These are phyloP conservation scores for Boletus rufocinnamomeus DNA, from an alignment of 768 basidiomycete genomes.

Conservation along the genomic window DNA sequence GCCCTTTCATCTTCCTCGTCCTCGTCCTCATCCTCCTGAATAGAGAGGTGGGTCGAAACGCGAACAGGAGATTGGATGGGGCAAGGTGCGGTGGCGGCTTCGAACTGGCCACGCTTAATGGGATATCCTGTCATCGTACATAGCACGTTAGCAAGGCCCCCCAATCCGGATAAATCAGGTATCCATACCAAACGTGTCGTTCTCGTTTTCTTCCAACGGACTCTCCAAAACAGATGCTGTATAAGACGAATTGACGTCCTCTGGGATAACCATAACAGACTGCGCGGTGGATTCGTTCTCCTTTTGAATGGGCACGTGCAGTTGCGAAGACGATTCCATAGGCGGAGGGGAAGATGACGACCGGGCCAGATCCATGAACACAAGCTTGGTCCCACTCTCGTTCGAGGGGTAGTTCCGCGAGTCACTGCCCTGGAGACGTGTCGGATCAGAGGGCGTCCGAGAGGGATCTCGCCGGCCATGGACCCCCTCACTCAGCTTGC, in stretches of 20 bases:
- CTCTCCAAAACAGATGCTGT: conserved; percentile 24
- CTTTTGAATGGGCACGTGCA: conserved; percentile 9
- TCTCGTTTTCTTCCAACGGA: conserved; percentile 18
- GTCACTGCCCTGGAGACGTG: conserved; percentile 11
- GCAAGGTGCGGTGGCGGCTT: conserved; percentile 13
- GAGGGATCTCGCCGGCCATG: conserved; percentile 26
- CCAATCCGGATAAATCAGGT: neutral
- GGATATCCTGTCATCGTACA: conserved; percentile 21
- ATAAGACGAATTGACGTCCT: conserved; percentile 30
- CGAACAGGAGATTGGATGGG: conserved; percentile 16
- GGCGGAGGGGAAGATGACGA: conserved; percentile 21
- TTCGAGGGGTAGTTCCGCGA: conserved; percentile 14
- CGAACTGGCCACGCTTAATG: conserved; percentile 24
- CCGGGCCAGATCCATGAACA: conserved; percentile 21
- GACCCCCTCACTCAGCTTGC: conserved; percentile 42
- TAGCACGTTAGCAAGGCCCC: neutral
- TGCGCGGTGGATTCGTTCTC: conserved; percentile 5
- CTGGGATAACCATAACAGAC: conserved; percentile 16
- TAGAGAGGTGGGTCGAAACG: conserved; percentile 26
- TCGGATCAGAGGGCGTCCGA: conserved; percentile 15
- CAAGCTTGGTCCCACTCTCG: conserved; percentile 12
- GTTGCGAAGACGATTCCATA: conserved; percentile 10
- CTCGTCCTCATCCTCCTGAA: conserved; percentile 17
- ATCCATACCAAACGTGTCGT: conserved; percentile 35
- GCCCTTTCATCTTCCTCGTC: conserved; percentile 9